Evolutionary conservation across 108 stramenopile species (phyloP).

Genomic region (Parietichytrium sp.): DNA sequence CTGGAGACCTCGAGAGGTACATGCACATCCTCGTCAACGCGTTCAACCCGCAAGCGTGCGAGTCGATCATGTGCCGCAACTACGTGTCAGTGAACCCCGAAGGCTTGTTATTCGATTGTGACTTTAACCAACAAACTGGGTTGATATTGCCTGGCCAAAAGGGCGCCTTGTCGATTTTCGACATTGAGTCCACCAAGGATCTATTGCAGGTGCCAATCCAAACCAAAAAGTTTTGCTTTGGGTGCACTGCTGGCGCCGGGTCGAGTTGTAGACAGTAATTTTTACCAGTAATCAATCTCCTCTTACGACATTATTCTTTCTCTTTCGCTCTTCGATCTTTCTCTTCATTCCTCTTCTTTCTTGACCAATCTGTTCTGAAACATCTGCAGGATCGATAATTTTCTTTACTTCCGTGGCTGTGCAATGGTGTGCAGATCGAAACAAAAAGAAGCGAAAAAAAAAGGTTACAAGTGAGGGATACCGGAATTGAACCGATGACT

Average conservation of each 20-base stretch:
- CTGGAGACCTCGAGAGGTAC: constrained; percentile 86
- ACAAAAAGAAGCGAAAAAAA: no score
- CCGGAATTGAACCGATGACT: no score
- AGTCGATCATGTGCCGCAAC: constrained; percentile 79
- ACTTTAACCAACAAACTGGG: constrained; percentile 94
- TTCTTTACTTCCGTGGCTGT: no score
- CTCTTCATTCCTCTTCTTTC: no score
- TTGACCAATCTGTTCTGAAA: no score
- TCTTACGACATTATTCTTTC: no score
- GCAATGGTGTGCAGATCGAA: no score
- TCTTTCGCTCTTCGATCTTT: no score
- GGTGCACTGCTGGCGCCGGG: constrained; percentile 92
- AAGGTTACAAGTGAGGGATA: no score
- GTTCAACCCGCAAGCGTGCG: constrained; percentile 80
- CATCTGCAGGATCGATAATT: no score
- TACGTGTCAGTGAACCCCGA: constrained; percentile 75
- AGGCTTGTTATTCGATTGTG: constrained; percentile 86
- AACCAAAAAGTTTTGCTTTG: constrained; percentile 94
- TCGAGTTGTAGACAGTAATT: constrained; percentile 59
- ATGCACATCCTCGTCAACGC: constrained; percentile 90
- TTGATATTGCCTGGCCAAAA: constrained; percentile 69
- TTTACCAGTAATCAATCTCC: no score
- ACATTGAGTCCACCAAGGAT: constrained; percentile 77
- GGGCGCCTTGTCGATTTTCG: constrained; percentile 72
- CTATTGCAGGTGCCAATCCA: constrained; percentile 68